phyloP scores from a whole-genome alignment of 768 basidiomycete genomes.

The Termitomyces sp. region DNA sequence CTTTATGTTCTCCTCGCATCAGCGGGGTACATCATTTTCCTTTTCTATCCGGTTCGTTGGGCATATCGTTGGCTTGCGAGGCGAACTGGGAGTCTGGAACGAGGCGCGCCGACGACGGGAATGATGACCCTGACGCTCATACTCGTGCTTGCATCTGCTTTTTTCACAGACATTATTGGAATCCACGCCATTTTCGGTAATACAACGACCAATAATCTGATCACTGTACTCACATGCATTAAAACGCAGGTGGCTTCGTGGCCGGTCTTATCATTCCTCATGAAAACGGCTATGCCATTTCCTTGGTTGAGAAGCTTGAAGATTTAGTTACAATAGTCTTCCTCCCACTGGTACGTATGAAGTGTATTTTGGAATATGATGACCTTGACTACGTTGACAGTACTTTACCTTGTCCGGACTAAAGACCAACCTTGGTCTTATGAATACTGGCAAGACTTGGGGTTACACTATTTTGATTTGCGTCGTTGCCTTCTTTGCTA shows the following conservation, averaged over 20 bases:
- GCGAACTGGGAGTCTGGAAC: constrained; percentile 66
- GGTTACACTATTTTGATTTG: constrained; percentile 75
- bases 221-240: background rate
- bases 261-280: constrained; percentile 86
- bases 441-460: constrained; percentile 77
- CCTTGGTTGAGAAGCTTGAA: constrained; percentile 80
- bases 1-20: constrained; percentile 73
- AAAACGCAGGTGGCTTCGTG: constrained; percentile 62
- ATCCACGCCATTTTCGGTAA: constrained; percentile 62
- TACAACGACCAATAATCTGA: constrained; percentile 6
- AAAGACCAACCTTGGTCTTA: constrained; percentile 73
- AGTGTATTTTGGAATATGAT: background rate
- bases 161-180: constrained; percentile 84
- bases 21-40: constrained; percentile 57
- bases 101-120: constrained; percentile 59
- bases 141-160: constrained; percentile 69
- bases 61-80: constrained; percentile 61
- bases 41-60: constrained; percentile 59
- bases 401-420: constrained; percentile 82
- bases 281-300: constrained; percentile 75
- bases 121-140: constrained; percentile 78
- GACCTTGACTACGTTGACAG: constrained; percentile 26
- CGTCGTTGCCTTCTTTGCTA: constrained; percentile 69
- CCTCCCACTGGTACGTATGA: background rate
- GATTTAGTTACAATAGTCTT: constrained; percentile 75